Conservation (phyloP, 2,329 filamentous ascomycete species). For the Fusarium xyrophilum region DNA sequence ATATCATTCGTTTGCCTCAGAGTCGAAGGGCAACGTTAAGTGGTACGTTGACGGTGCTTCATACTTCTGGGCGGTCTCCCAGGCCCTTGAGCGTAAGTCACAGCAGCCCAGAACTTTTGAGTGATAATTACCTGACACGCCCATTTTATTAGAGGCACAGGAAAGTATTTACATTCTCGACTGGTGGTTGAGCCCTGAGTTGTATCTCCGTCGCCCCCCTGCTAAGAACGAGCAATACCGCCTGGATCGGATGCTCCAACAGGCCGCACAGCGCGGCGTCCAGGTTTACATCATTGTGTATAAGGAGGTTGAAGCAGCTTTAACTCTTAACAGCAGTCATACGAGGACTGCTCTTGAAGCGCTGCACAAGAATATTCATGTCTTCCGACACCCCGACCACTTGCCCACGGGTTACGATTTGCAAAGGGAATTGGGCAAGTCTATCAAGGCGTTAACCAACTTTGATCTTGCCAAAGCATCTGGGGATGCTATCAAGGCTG, state of each 20-base stretch:
- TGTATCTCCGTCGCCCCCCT: conserved; percentile 85
- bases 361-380: conserved; percentile 51
- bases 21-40: conserved; percentile 76
- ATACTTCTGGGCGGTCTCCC: conserved; percentile 85
- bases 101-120: neutral
- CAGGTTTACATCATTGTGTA: conserved; percentile 88
- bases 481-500: conserved; percentile 73
- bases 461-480: conserved; percentile 70
- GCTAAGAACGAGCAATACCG: conserved; percentile 83
- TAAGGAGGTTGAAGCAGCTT: conserved; percentile 84
- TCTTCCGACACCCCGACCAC: conserved; percentile 92
- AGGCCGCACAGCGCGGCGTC: conserved; percentile 83
- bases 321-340: conserved; percentile 62
- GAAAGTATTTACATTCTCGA: conserved; percentile 86
- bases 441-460: conserved; percentile 58
- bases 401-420: conserved; percentile 74
- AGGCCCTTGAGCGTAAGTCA: conserved; percentile 70
- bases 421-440: conserved; percentile 71
- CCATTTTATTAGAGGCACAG: conserved; percentile 62
- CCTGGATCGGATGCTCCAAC: conserved; percentile 80
- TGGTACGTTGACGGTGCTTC: conserved; percentile 87
- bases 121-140: conserved; percentile 9
- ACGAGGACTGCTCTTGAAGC: conserved; percentile 17
- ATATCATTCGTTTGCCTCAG: conserved; percentile 74
- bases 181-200: conserved; percentile 89